Conservation (phyloP, 2,329 filamentous ascomycete species). For the Botrytis aclada region DNA sequence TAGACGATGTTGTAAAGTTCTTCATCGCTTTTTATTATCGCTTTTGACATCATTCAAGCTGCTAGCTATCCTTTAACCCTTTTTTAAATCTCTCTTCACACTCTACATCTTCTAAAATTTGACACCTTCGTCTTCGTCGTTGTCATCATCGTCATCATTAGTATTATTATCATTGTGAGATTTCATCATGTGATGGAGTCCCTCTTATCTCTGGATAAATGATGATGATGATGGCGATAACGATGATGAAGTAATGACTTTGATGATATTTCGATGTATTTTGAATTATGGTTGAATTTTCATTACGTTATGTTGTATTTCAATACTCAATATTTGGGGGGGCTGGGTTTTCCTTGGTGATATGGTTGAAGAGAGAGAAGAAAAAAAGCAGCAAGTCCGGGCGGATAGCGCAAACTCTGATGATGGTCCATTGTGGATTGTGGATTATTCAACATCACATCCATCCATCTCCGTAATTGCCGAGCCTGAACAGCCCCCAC, state of each 20-base stretch:
- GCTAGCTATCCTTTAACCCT: background rate
- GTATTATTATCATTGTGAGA: background rate
- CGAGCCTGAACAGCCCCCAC: conserved; percentile 33
- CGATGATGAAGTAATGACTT: background rate
- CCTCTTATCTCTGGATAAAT: background rate
- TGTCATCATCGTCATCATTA: background rate
- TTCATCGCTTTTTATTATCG: conserved; percentile 12
- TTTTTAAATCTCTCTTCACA: background rate
- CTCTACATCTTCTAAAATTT: background rate
- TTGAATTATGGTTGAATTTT: background rate
- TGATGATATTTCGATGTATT: background rate
- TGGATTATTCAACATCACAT: conserved; percentile 19
- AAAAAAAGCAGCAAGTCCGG: conserved; percentile 27
- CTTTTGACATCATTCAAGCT: background rate
- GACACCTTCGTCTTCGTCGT: background rate
- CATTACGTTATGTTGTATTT: conserved; percentile 20
- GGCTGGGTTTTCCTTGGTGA: conserved; percentile 20
- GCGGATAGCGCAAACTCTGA: conserved; percentile 32
- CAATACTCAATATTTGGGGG: conserved; percentile 15
- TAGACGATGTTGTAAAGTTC: conserved; percentile 19
- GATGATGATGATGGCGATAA: background rate
- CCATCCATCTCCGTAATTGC: conserved; percentile 31
- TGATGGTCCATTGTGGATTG: conserved; percentile 13
- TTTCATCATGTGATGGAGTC: background rate
- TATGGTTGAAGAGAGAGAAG: conserved; percentile 18